A percentile compares a stretch with the other conserved stretches of the same genome.
These are phyloP conservation scores for Saxispiralis lemnorum DNA, from an alignment of 495 filamentous ascomycete species.

Conservation along the genomic window DNA sequence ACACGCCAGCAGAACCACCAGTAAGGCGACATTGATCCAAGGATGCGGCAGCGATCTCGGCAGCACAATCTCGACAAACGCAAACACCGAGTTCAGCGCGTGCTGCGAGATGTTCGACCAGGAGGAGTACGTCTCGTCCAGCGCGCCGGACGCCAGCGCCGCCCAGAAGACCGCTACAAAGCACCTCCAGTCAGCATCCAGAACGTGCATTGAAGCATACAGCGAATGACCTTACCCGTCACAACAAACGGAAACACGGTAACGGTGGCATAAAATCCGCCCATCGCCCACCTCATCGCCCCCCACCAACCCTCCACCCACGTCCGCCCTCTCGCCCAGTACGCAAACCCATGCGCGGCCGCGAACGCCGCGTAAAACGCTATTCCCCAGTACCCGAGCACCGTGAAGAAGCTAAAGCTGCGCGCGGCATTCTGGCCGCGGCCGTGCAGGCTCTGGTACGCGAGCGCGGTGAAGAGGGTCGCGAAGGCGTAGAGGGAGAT, in stretches of 20 bases:
- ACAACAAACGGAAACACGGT: slow-evolving; percentile 51
- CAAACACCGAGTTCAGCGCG: slow-evolving; percentile 52
- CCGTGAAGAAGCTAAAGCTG: slow-evolving; percentile 66
- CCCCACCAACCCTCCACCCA: slow-evolving; percentile 45
- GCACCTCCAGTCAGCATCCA: neutral
- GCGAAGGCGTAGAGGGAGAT: slow-evolving; percentile 54
- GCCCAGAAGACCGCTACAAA: slow-evolving; percentile 42
- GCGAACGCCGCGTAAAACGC: slow-evolving; percentile 57
- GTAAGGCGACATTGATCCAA: slow-evolving; percentile 36
- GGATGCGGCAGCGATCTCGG: slow-evolving; percentile 40
- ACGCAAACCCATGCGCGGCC: slow-evolving; percentile 46
- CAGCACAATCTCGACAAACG: slow-evolving; percentile 52
- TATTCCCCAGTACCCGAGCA: slow-evolving; percentile 60
- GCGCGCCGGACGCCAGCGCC: slow-evolving; percentile 34
- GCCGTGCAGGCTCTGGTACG: slow-evolving; percentile 33
- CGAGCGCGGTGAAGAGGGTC: slow-evolving; percentile 52
- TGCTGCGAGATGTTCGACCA: slow-evolving; percentile 69
- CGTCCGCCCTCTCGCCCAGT: slow-evolving; percentile 34
- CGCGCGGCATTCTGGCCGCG: slow-evolving; percentile 23
- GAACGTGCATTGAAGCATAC: neutral
- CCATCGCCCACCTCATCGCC: slow-evolving; percentile 45
- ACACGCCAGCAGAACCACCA: slow-evolving; percentile 44
- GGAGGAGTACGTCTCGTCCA: slow-evolving; percentile 29
- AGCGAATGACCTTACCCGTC: slow-evolving; percentile 24
- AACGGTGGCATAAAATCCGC: slow-evolving; percentile 46